Evolutionary conservation across 108 stramenopile genomes (phyloP).

Genomic region (Stephanodiscus triporus): DNA sequence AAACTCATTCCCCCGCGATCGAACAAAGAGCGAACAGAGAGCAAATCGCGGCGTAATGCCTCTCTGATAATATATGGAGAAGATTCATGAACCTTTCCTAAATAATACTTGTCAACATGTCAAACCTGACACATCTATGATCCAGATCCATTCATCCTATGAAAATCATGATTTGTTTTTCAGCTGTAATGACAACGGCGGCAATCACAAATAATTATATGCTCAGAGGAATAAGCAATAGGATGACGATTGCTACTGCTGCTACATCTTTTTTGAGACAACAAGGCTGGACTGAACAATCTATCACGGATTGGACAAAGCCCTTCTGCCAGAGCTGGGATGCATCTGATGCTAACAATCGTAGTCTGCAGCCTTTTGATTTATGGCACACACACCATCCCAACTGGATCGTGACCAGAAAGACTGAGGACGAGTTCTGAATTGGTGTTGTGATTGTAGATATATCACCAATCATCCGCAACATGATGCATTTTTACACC

Average conservation of each 20-base stretch:
- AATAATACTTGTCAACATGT: too few species aligned
- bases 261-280: background rate
- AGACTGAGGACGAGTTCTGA: slow-evolving; percentile 23
- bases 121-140: too few species aligned
- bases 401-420: slow-evolving; percentile 18
- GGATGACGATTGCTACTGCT: background rate
- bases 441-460: slow-evolving; percentile 19
- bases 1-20: too few species aligned
- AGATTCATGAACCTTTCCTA: too few species aligned
- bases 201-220: too few species aligned
- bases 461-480: slow-evolving; percentile 4
- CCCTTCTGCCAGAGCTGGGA: slow-evolving; percentile 19
- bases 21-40: too few species aligned
- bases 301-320: background rate
- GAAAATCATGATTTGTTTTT: too few species aligned
- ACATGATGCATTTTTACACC: slow-evolving; percentile 19
- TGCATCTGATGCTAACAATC: slow-evolving; percentile 23
- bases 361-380: slow-evolving; percentile 41
- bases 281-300: background rate
- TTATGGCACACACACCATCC: slow-evolving; percentile 37
- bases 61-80: too few species aligned
- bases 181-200: too few species aligned
- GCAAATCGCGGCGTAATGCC: too few species aligned
- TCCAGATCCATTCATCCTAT: too few species aligned
- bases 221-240: too few species aligned